Base-by-base conservation (phyloP, 441 rosid genomes). In the Aleurites moluccanus region DNA sequence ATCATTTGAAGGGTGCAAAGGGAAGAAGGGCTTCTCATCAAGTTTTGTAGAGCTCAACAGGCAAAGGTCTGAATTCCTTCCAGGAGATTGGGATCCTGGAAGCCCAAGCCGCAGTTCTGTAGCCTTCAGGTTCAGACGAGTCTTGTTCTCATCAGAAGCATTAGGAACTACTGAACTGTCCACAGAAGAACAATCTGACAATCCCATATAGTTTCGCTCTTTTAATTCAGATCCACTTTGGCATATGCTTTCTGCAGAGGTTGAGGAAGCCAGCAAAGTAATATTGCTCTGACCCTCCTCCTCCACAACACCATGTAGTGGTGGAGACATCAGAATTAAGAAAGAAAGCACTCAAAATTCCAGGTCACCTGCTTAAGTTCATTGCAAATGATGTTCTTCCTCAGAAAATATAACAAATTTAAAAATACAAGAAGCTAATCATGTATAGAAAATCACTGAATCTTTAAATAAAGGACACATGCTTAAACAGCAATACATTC, bases 91-190 rank as follows among this genome's bases (percentile, higher is more conserved):
- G 14, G 89, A 91, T 67, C 94, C 94, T 0, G 99, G 98, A 75
- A 91, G 97, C 18, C 99, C 98, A 45, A 94, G 92, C 77, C 92
- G 86, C 61, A 94, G 79, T 78, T 94, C 99, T 25, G 99, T 92
- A 68, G 98, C 99, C 85, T 86, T 90, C 80, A 92, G 79, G 80
- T 88, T 91, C 77, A 94, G 86, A 73, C 70, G 81, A 73, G 52
- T 75, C 81, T 86, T 90, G 69, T 61, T 73, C 40, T 68, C 83
- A 42, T 72, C 82, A 0, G 82, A 77, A 55, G 79, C 76, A 76
- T 79, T 72, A 13, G 86, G 78, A 62, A 79, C 86, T 23, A 81
- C 81, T 1, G 88, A 88, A 66, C 91, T 84, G 72, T 88, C 92
- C 68, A 83, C 90, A 7, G 91, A 86, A 44, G 92, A 88, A 79